Percentiles rank a stretch among this genome's conserved stretches.
phyloP scores from a whole-genome alignment of 2,329 filamentous ascomycete genomes.

The Penicillium sp. region DNA sequence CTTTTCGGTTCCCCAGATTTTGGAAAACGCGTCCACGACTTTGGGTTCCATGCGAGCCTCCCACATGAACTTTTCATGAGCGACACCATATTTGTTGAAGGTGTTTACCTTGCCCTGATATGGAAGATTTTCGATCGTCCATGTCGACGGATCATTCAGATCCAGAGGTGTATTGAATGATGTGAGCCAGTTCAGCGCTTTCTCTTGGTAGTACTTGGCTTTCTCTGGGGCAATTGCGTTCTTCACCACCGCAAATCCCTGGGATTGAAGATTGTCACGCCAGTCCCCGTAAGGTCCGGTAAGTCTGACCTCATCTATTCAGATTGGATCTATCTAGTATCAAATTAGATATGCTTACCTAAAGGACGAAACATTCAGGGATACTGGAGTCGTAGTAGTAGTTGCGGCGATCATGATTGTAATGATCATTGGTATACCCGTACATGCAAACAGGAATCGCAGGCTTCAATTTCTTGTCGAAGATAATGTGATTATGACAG shows the following conservation, averaged over 20 bases:
- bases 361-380: background rate
- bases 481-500: background rate
- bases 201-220: conserved; percentile 28
- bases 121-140: conserved; percentile 25
- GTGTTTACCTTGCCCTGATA: conserved; percentile 26
- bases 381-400: background rate
- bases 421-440: background rate
- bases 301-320: conserved; percentile 2
- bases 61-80: conserved; percentile 34
- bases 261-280: conserved; percentile 26
- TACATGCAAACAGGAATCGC: background rate
- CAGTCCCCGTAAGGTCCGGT: conserved; percentile 26
- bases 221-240: conserved; percentile 24
- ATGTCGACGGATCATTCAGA: conserved; percentile 27
- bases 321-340: background rate
- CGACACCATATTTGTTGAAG: conserved; percentile 27
- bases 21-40: conserved; percentile 28
- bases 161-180: conserved; percentile 25
- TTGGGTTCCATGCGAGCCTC: conserved; percentile 29
- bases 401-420: background rate
- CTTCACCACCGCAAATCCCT: conserved; percentile 29
- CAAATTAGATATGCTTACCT: background rate
- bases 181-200: conserved; percentile 29
- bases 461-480: background rate
- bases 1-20: conserved; percentile 31